Conservation (phyloP, 2,329 filamentous ascomycete genomes). For the Sclerotinia spermophila region DNA sequence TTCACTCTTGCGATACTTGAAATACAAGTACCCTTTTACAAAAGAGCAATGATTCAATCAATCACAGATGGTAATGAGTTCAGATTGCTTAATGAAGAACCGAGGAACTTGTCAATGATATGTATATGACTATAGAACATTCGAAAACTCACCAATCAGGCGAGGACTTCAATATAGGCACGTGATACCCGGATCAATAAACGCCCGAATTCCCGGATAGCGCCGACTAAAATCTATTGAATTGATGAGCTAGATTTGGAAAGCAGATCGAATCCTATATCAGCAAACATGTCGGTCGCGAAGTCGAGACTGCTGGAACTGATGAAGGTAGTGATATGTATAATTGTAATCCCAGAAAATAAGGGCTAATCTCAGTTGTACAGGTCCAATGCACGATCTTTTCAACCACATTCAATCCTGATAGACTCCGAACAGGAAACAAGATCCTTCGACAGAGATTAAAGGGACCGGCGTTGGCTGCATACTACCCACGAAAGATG, state of each 20-base stretch:
- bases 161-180: background rate
- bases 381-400: conserved; percentile 92
- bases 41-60: background rate
- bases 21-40: background rate
- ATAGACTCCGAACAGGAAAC: conserved; percentile 77
- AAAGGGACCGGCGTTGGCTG: conserved; percentile 73
- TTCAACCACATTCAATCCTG: conserved; percentile 85
- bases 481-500: conserved; percentile 81
- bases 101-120: background rate
- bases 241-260: background rate
- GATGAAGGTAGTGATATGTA: conserved; percentile 62
- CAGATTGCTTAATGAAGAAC: background rate
- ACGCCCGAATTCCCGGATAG: background rate
- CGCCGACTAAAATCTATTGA: conserved; percentile 1
- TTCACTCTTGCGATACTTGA: background rate
- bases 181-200: background rate
- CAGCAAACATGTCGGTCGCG: conserved; percentile 56
- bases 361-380: conserved; percentile 7
- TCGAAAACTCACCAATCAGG: background rate
- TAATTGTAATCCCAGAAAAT: background rate
- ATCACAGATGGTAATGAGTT: background rate
- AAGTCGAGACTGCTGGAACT: conserved; percentile 64
- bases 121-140: background rate
- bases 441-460: conserved; percentile 88
- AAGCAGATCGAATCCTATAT: conserved; percentile 10